Evolutionary conservation across 2,329 filamentous ascomycete genomes (phyloP).

Genomic region (Colletotrichum falcatum): DNA sequence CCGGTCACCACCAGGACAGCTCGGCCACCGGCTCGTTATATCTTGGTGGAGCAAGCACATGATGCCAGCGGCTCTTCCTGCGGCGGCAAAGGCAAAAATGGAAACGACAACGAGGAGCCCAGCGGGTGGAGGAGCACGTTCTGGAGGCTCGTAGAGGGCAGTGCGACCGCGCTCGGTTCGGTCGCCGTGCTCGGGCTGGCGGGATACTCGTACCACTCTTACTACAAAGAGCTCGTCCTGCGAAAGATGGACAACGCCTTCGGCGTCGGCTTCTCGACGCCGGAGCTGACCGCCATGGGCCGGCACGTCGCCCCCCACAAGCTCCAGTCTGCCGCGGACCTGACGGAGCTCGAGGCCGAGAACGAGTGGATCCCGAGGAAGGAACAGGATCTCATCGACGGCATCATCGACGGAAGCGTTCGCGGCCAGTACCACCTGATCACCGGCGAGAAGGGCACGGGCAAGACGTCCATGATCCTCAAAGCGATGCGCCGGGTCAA

Average conservation of each 20-base stretch:
- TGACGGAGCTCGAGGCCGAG: slow-evolving; percentile 43
- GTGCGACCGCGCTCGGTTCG: slow-evolving; percentile 47
- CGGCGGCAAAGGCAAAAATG: neutral
- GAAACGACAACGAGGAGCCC: neutral
- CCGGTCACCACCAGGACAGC: neutral
- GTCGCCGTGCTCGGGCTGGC: slow-evolving; percentile 47
- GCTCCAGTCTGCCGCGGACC: slow-evolving; percentile 20
- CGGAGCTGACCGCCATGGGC: slow-evolving; percentile 66
- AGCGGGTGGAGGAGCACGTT: slow-evolving; percentile 19
- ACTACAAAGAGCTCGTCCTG: slow-evolving; percentile 76
- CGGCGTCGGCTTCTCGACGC: slow-evolving; percentile 73
- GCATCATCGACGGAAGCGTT: slow-evolving; percentile 68
- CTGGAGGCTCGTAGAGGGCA: slow-evolving; percentile 47
- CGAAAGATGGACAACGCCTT: slow-evolving; percentile 81
- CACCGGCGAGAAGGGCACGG: slow-evolving; percentile 77
- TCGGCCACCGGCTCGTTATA: neutral
- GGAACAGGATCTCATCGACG: slow-evolving; percentile 72
- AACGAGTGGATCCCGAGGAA: slow-evolving; percentile 68
- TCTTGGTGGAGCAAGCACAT: slow-evolving; percentile 3
- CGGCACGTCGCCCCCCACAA: slow-evolving; percentile 50
- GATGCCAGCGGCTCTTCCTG: neutral
- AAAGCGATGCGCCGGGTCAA: slow-evolving; percentile 77
- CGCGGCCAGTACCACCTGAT: slow-evolving; percentile 75
- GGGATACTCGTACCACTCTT: slow-evolving; percentile 51
- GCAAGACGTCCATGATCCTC: slow-evolving; percentile 78